These are phyloP conservation scores for Claviceps africana DNA, from an alignment of 2,329 filamentous ascomycete genomes.

Conservation along the genomic window DNA sequence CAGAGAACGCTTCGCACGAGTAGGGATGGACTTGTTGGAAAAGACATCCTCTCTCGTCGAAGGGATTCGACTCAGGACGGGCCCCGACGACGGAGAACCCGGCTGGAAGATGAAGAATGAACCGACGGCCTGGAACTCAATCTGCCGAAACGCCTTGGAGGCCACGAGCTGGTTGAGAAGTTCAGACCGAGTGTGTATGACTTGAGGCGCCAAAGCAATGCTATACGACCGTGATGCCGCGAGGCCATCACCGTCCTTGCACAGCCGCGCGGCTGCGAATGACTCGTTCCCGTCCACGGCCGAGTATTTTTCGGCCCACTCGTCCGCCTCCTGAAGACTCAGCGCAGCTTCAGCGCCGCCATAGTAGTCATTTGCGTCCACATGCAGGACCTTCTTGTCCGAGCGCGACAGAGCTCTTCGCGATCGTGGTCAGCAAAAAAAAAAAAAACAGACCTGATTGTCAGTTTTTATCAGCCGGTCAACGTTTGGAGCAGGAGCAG, in stretches of 20 bases:
- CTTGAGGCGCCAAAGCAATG: constrained; percentile 68
- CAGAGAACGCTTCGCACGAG: constrained; percentile 68
- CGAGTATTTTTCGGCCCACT: constrained; percentile 45
- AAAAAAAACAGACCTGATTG: constrained; percentile 16
- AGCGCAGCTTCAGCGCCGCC: constrained; percentile 76
- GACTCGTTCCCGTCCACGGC: constrained; percentile 11
- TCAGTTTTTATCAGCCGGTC: constrained; percentile 6
- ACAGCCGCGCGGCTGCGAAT: constrained; percentile 20
- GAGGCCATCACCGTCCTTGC: constrained; percentile 27
- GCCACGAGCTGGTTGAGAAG: constrained; percentile 73
- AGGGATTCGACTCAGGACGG: constrained; percentile 55
- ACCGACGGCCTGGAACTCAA: constrained; percentile 87
- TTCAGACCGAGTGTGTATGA: constrained; percentile 71
- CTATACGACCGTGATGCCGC: constrained; percentile 62
- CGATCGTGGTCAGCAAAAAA: constrained; percentile 18
- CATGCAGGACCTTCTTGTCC: constrained; percentile 77
- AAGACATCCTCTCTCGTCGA: constrained; percentile 89
- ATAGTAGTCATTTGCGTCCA: constrained; percentile 81
- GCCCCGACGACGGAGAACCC: constrained; percentile 14
- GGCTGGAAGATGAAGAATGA: constrained; percentile 70
- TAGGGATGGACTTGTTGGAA: constrained; percentile 57
- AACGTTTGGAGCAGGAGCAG: not conserved
- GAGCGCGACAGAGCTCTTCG: constrained; percentile 81
- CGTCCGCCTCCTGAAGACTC: constrained; percentile 65
- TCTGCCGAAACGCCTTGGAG: constrained; percentile 72